Evolutionary conservation across 1,284 basidiomycete genomes (phyloP).

Genomic region (Rhodofomes roseus): DNA sequence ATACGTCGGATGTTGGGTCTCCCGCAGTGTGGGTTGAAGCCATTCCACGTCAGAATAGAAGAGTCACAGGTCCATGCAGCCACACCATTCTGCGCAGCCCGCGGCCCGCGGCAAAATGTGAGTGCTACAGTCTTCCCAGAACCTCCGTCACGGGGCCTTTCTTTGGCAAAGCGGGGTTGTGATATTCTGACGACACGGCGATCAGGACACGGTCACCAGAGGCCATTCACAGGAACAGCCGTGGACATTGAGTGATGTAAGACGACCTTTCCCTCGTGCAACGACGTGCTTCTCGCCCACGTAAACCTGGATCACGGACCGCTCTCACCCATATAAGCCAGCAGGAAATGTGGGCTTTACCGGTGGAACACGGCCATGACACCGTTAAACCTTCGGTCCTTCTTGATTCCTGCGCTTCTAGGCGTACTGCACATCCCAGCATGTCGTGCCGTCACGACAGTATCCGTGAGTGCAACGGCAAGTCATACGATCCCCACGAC

Average conservation of each 20-base stretch:
- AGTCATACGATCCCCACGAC: slow-evolving; percentile 24
- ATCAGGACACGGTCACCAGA: neutral
- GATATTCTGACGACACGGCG: neutral
- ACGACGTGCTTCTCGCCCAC: neutral
- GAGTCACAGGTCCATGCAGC: neutral
- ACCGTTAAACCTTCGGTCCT: neutral
- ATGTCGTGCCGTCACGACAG: slow-evolving; percentile 18
- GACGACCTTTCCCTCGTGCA: neutral
- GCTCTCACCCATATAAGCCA: neutral
- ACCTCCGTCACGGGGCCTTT: neutral
- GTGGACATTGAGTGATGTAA: neutral
- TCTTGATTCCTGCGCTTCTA: neutral
- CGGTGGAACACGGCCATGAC: neutral
- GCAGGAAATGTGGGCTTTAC: neutral
- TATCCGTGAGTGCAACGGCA: slow-evolving; percentile 19
- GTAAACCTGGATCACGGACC: neutral
- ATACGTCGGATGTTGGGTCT: no score
- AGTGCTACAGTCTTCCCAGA: neutral
- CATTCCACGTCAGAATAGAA: neutral
- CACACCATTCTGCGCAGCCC: neutral
- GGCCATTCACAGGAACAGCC: neutral
- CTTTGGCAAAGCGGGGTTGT: neutral
- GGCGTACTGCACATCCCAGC: neutral
- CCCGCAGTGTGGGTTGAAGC: no score
- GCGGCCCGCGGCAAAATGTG: neutral